These are phyloP conservation scores for Phytophthora palmivora DNA, from an alignment of 352 stramenopile genomes.

Conservation along the genomic window DNA sequence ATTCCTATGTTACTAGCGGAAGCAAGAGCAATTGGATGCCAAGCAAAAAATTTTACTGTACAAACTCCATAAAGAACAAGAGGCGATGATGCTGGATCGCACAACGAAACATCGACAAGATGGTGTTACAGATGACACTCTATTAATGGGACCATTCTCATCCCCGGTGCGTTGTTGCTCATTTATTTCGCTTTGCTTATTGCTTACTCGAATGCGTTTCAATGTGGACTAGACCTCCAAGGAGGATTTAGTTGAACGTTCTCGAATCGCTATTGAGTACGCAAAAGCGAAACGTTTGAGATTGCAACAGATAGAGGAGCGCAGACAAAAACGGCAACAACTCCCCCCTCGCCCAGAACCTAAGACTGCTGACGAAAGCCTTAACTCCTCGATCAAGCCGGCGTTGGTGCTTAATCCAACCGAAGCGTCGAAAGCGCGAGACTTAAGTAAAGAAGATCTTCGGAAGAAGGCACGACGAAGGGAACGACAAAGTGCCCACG, in stretches of 20 bases:
- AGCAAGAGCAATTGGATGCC: conserved; percentile 68
- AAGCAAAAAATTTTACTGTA: conserved; percentile 83
- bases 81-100: conserved; percentile 34
- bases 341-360: conserved; percentile 56
- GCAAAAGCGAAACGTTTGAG: conserved; percentile 60
- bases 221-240: conserved; percentile 39
- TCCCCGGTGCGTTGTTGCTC: conserved; percentile 36
- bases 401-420: conserved; percentile 51
- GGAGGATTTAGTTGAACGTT: conserved; percentile 58
- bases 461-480: conserved; percentile 43
- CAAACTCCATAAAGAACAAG: conserved; percentile 81
- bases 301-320: conserved; percentile 51
- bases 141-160: conserved; percentile 17
- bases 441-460: conserved; percentile 57
- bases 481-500: conserved; percentile 57
- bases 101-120: conserved; percentile 21
- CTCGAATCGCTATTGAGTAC: conserved; percentile 58
- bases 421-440: conserved; percentile 58
- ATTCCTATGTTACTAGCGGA: conserved; percentile 33
- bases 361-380: conserved; percentile 14
- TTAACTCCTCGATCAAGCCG: conserved; percentile 10
- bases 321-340: conserved; percentile 39
- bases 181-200: not conserved
- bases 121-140: conserved; percentile 12
- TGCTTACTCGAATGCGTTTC: conserved; percentile 5